phyloP scores from a whole-genome alignment of 2,329 filamentous ascomycete species.

The Scorias spongiosa region DNA sequence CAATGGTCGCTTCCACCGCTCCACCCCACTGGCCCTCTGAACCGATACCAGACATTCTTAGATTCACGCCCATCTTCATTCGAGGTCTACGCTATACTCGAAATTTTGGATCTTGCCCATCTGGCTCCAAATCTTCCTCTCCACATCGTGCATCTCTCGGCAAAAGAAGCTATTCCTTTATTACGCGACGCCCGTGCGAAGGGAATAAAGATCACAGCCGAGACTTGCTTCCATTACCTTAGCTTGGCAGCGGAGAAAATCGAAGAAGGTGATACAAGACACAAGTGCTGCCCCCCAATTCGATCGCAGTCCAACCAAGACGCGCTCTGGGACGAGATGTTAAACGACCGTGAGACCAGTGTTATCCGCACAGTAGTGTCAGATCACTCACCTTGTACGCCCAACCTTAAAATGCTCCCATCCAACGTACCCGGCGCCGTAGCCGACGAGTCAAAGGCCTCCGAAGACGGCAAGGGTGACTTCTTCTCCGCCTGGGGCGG shows the following conservation, averaged over 20 bases:
- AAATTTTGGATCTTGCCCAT: constrained; percentile 69
- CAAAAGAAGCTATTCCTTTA: constrained; percentile 73
- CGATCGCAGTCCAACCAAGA: constrained; percentile 69
- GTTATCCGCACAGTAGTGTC: constrained; percentile 86
- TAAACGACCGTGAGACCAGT: constrained; percentile 41
- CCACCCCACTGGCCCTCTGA: constrained; percentile 55
- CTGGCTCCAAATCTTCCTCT: constrained; percentile 69
- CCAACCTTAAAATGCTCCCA: constrained; percentile 79
- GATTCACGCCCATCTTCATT: constrained; percentile 77
- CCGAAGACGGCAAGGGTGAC: constrained; percentile 46
- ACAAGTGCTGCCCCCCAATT: constrained; percentile 93
- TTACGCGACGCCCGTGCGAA: constrained; percentile 55
- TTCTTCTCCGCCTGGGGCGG: constrained; percentile 97
- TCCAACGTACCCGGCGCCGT: constrained; percentile 41
- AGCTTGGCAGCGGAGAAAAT: constrained; percentile 71
- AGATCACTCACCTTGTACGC: constrained; percentile 92
- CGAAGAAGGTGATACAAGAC: constrained; percentile 68
- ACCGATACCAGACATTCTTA: constrained; percentile 78
- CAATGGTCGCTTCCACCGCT: constrained; percentile 52
- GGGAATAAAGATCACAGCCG: constrained; percentile 77
- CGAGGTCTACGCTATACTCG: constrained; percentile 77
- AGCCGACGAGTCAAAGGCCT: constrained; percentile 17
- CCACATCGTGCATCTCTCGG: constrained; percentile 87
- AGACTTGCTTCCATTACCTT: constrained; percentile 93
- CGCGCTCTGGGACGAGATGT: constrained; percentile 70